Percentiles rank a stretch among this genome's conserved stretches.
Conservation (phyloP, 129 eudicot species). For the Pulicaria dysenterica region DNA sequence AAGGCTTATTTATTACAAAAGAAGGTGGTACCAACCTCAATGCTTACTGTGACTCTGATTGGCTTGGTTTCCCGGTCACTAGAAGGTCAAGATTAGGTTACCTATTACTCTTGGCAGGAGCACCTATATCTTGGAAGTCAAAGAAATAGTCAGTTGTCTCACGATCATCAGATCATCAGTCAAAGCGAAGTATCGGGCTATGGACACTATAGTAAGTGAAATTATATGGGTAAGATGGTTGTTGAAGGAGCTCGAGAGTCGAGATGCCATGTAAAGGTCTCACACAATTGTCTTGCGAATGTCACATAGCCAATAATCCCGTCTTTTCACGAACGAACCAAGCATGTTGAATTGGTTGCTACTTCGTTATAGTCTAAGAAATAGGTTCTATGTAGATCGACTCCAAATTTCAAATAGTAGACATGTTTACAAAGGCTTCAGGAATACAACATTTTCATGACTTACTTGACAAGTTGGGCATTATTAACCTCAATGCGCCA, state of each 20-base stretch:
- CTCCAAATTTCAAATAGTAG: neutral
- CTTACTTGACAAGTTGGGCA: neutral
- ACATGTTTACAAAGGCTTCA: neutral
- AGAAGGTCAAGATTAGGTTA: neutral
- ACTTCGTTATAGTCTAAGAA: neutral
- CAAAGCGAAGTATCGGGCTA: neutral
- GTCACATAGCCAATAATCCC: neutral
- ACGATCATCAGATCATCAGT: neutral
- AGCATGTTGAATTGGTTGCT: neutral
- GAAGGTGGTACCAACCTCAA: neutral
- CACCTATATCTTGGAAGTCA: neutral
- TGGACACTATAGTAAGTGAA: neutral
- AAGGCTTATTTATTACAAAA: neutral
- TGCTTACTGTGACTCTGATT: neutral
- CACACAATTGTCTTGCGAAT: neutral
- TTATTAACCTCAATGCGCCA: neutral
- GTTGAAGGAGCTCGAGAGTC: neutral
- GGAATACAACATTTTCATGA: neutral
- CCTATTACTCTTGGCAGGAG: neutral
- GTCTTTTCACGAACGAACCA: neutral
- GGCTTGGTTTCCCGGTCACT: neutral
- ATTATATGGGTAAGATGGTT: neutral
- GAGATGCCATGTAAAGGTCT: neutral
- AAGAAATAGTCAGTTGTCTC: neutral
- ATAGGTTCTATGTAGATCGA: neutral